These are phyloP conservation scores for Patellaria atrata DNA, from an alignment of 495 filamentous ascomycete species.

Conservation along the genomic window DNA sequence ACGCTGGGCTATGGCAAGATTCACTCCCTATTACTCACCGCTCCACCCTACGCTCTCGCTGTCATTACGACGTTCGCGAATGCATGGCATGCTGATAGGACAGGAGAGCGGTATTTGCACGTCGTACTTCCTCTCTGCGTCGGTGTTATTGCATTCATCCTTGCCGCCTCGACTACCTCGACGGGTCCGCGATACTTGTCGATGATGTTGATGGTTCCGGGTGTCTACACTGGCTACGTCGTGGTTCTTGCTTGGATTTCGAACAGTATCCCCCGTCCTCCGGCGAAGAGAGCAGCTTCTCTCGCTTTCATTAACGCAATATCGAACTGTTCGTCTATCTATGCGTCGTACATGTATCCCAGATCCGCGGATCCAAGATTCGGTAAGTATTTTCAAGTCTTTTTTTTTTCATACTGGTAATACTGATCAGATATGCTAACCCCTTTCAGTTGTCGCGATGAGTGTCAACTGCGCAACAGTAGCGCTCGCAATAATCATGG, in stretches of 20 bases:
- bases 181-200: conserved; percentile 57
- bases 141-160: conserved; percentile 57
- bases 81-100: conserved; percentile 64
- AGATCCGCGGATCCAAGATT: conserved; percentile 27
- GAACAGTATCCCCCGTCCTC: conserved; percentile 68
- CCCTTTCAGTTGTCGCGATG: conserved; percentile 46
- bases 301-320: conserved; percentile 72
- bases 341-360: conserved; percentile 64
- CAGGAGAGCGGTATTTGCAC: conserved; percentile 67
- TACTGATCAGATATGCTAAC: conserved; percentile 12
- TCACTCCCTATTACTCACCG: conserved; percentile 58
- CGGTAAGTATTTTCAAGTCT: conserved; percentile 11
- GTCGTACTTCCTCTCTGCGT: conserved; percentile 54
- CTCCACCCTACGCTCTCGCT: conserved; percentile 43
- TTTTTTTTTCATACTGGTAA: too few relatives aligned
- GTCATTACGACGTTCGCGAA: conserved; percentile 59
- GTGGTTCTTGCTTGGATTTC: conserved; percentile 67
- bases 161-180: conserved; percentile 51
- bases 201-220: conserved; percentile 72
- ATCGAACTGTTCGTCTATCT: conserved; percentile 60
- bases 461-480: conserved; percentile 56
- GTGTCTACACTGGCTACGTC: conserved; percentile 53
- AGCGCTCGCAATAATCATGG: conserved; percentile 49
- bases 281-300: conserved; percentile 68
- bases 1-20: conserved; percentile 58